Conservation (phyloP, 176 grass and related monocot species). For the Dendrocalamus sinicus region DNA sequence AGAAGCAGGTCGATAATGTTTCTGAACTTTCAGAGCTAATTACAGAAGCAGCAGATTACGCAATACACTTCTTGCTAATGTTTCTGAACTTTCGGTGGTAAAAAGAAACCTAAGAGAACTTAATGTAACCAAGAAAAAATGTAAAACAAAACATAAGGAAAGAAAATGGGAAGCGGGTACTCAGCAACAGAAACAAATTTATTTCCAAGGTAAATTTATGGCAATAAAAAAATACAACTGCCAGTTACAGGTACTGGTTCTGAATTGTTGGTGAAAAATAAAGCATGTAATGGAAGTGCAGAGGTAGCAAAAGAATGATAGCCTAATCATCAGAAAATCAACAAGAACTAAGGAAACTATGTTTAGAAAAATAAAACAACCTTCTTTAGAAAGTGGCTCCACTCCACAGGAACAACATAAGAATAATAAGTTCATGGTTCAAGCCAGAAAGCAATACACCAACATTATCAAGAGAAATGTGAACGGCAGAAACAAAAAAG, state of each 20-base stretch:
- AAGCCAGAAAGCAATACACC: neutral
- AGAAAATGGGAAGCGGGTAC: neutral
- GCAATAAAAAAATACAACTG: no score
- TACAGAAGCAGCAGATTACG: no score
- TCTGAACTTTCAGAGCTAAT: neutral
- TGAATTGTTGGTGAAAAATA: neutral
- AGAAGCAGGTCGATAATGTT: neutral
- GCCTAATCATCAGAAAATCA: neutral
- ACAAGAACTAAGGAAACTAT: neutral
- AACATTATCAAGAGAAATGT: neutral
- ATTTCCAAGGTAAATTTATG: no score
- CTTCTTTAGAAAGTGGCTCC: no score
- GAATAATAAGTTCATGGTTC: neutral
- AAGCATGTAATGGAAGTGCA: neutral
- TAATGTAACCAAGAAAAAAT: no score
- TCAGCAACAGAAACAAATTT: neutral
- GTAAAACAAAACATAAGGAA: neutral
- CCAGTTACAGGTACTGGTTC: neutral
- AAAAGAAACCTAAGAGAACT: no score
- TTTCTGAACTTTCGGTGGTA: no score
- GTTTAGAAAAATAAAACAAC: no score
- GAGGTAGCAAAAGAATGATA: neutral
- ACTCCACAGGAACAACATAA: no score
- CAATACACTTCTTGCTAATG: no score
- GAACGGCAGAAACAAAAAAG: neutral